Evolutionary conservation across 1,139 yeast species (phyloP).

Genomic region (Yamadazyma conglobata): DNA sequence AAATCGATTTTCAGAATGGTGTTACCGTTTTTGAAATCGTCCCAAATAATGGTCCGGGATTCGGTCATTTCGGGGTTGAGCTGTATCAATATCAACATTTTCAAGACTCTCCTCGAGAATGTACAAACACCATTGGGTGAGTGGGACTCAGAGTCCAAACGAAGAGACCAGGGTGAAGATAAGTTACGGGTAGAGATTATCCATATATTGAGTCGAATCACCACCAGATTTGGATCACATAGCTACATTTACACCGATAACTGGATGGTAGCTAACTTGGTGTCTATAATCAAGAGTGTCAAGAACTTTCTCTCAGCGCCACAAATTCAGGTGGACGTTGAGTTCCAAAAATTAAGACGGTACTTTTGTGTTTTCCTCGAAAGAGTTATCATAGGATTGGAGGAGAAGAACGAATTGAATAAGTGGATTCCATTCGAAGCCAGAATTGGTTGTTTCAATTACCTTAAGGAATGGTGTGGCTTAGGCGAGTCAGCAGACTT

Average conservation of each 20-base stretch:
- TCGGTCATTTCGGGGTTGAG: conserved; percentile 85
- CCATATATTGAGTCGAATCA: conserved; percentile 67
- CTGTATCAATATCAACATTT: conserved; percentile 86
- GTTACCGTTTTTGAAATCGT: conserved; percentile 71
- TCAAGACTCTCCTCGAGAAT: conserved; percentile 76
- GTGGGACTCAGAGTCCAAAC: conserved; percentile 47
- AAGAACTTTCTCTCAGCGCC: conserved; percentile 60
- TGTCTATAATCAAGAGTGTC: conserved; percentile 61
- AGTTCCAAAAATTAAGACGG: conserved; percentile 72
- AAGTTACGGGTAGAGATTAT: conserved; percentile 71
- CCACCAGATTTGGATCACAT: conserved; percentile 60
- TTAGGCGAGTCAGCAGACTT: conserved; percentile 63
- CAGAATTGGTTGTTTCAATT: conserved; percentile 76
- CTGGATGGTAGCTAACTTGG: conserved; percentile 63
- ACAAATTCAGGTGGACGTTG: conserved; percentile 61
- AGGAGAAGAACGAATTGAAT: conserved; percentile 37
- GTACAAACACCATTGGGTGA: conserved; percentile 59
- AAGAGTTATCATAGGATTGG: conserved; percentile 56
- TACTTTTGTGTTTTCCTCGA: conserved; percentile 79
- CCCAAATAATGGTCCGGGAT: conserved; percentile 71
- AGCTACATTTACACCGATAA: conserved; percentile 58
- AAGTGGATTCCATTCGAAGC: conserved; percentile 82
- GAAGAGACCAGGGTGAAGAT: conserved; percentile 39
- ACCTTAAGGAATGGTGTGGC: conserved; percentile 92
- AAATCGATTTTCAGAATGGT: conserved; percentile 87